Evolutionary conservation across 2,329 filamentous ascomycete genomes (phyloP), one percentile per base, ranked within the genome.

Genomic region (Exophiala sideris): DNA sequence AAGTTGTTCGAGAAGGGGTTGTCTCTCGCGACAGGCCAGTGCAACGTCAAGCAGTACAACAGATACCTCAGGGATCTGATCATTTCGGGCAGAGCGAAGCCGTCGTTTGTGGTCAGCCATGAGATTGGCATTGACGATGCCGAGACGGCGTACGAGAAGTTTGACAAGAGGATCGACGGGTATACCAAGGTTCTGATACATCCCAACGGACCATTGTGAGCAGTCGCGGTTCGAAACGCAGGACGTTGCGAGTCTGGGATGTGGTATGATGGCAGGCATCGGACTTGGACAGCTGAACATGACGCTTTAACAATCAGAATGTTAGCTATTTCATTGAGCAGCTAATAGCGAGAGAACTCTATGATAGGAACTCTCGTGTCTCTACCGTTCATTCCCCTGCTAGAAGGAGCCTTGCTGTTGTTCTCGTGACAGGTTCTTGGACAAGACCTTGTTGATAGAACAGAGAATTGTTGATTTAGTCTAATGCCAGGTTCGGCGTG

Each of bases 171-270:
- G 45, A 77, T 84, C 33, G 83, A 87, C 41, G 84, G 84, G 1
- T 86, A 84, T 58, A 86, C 83, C 10, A 87, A 87, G 70, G 83
- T 86, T 10, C 70, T 86, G 54, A 83, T 86, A 54, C 84, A 86
- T 64, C 84, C 83, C 0, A 86, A 86, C 58, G 83, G 83, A 4
- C 58, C 58, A n/a, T 56, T 62, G 57, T 59, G 35, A 58, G 29
- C 9, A 6, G 14, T 29, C 12, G 21, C n/a, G 20, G 32, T 7
- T 20, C 24, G 40, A 12, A 12, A 21, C 29, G 40, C 16, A 44
- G 41, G 41, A 44, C 24, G 24, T 3, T 29, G 24, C 24, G 24
- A 29, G 24, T 5, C 24, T 29, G 24, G 24, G 24, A 29, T 29
- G 24, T 8, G 5, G 38, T 20, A 34, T 44, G 39, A 38, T 45